Evolutionary conservation across 164 flowering plant genomes (phyloP).

Genomic region (Santalum album): DNA sequence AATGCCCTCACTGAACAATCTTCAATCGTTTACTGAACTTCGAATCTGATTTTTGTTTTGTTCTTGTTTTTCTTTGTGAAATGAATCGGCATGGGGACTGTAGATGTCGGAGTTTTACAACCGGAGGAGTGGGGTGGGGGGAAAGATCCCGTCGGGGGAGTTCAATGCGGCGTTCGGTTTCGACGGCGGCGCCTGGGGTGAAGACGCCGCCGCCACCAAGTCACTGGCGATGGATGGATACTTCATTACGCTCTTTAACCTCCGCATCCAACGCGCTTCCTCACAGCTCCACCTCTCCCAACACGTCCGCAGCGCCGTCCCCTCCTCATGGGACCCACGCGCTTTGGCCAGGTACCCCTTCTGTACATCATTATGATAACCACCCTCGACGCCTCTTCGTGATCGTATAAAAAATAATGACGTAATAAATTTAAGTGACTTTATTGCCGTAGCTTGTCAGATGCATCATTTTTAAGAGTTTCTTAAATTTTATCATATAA

Average conservation of each 20-base stretch:
- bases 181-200: slow-evolving; percentile 58
- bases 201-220: slow-evolving; percentile 54
- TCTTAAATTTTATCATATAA: no score
- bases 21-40: no score
- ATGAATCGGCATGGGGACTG: not conserved
- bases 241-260: slow-evolving; percentile 40
- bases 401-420: no score
- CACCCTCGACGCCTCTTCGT: no score
- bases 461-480: no score
- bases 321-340: slow-evolving; percentile 66
- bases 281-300: slow-evolving; percentile 51
- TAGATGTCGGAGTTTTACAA: slow-evolving; percentile 84
- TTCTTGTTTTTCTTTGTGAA: no score
- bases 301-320: slow-evolving; percentile 60
- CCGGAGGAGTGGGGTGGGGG: slow-evolving; percentile 35
- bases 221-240: slow-evolving; percentile 60
- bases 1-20: no score
- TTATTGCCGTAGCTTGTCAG: no score
- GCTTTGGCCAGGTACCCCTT: slow-evolving; percentile 58
- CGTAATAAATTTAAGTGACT: no score
- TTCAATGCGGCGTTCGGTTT: slow-evolving; percentile 75
- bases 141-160: slow-evolving; percentile 69
- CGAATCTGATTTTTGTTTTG: no score
- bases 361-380: not conserved
- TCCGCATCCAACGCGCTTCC: slow-evolving; percentile 37